Evolutionary conservation across 441 rosid species (phyloP).

Genomic region (Flueggea neowawraea): DNA sequence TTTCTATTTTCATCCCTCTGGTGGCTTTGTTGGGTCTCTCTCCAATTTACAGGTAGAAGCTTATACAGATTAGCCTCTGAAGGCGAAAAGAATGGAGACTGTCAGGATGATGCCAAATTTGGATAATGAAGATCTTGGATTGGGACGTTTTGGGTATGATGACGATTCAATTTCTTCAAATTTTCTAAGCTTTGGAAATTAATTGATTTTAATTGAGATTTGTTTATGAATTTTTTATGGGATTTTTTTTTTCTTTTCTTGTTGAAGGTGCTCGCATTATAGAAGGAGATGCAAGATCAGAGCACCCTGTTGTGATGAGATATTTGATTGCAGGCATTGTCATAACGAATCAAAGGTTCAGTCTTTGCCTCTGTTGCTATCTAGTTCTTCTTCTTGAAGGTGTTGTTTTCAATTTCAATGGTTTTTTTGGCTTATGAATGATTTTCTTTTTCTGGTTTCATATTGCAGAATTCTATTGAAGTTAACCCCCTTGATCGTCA

Average conservation of each 20-base stretch:
- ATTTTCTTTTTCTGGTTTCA: too few relatives aligned
- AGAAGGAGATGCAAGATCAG: slow-evolving; percentile 56
- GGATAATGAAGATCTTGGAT: slow-evolving; percentile 21
- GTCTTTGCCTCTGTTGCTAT: too few relatives aligned
- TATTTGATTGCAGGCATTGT: slow-evolving; percentile 59
- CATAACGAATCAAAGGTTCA: slow-evolving; percentile 52
- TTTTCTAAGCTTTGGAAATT: background rate
- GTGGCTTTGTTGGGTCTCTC: too few relatives aligned
- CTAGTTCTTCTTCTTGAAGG: too few relatives aligned
- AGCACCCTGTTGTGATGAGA: slow-evolving; percentile 54
- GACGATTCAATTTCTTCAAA: background rate
- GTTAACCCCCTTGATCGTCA: slow-evolving; percentile 43
- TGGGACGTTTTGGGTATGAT: slow-evolving; percentile 34
- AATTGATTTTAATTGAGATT: background rate
- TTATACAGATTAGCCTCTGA: too few relatives aligned
- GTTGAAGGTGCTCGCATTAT: slow-evolving; percentile 46
- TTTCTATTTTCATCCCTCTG: too few relatives aligned
- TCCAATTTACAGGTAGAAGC: too few relatives aligned
- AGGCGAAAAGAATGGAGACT: background rate
- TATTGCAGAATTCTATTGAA: slow-evolving; percentile 31
- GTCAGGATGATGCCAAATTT: slow-evolving; percentile 9
- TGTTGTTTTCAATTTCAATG: too few relatives aligned
- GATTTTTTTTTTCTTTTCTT: background rate
- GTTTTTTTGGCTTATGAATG: too few relatives aligned
- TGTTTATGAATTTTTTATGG: background rate